A percentile compares a stretch with the other conserved stretches of the same genome.
Evolutionary conservation across 169 alveolate species (phyloP).

Genomic region (Perkinsus marinus): DNA sequence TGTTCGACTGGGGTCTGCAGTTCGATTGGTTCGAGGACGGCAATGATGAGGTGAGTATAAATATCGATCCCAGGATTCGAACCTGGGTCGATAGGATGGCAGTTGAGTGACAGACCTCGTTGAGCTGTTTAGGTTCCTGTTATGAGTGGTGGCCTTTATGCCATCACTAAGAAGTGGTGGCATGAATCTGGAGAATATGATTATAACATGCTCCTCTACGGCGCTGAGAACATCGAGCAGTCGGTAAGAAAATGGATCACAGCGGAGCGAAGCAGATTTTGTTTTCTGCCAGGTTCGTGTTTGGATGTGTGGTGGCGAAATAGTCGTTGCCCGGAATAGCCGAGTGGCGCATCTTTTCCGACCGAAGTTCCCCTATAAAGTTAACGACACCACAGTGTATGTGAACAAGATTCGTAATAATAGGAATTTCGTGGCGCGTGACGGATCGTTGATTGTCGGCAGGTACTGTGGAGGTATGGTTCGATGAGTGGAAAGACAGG

Average conservation of each 20-base stretch:
- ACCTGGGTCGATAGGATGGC: neutral
- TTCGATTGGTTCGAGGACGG: neutral
- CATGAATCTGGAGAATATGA: neutral
- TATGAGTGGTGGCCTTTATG: neutral
- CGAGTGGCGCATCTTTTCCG: neutral
- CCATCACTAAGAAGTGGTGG: neutral
- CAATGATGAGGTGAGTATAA: neutral
- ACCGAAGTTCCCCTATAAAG: neutral
- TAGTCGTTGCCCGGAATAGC: neutral
- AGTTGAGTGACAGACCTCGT: neutral
- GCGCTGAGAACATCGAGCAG: neutral
- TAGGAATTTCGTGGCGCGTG: neutral
- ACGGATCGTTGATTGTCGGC: neutral
- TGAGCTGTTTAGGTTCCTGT: neutral
- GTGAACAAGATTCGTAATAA: neutral
- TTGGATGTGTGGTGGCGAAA: neutral
- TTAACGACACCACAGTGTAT: neutral
- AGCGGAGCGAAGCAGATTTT: neutral
- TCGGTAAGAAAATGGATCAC: neutral
- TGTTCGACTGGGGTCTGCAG: neutral
- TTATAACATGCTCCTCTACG: neutral
- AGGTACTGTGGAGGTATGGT: neutral
- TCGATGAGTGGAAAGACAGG: neutral
- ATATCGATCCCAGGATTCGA: neutral
- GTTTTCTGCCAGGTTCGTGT: neutral